Percentiles rank a stretch among this genome's conserved stretches.
phyloP scores from a whole-genome alignment of 1,284 basidiomycete genomes.

The Amylostereum areolatum region DNA sequence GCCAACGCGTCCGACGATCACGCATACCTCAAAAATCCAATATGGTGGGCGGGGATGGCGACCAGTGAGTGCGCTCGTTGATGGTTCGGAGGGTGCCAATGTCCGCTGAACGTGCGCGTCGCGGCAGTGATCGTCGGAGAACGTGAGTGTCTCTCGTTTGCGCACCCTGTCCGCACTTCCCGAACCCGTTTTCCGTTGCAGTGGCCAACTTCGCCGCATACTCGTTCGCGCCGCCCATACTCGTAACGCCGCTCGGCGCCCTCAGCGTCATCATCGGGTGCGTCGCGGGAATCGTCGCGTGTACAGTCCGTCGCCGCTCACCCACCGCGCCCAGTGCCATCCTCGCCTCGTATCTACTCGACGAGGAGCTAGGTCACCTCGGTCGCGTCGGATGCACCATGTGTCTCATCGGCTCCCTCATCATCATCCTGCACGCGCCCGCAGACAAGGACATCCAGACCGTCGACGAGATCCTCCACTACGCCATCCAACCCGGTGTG shows the following conservation, averaged over 20 bases:
- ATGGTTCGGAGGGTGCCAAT: not conserved
- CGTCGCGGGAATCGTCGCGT: conserved; percentile 20
- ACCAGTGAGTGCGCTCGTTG: conserved; percentile 65
- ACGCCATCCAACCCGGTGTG: conserved; percentile 85
- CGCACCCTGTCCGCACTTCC: not conserved
- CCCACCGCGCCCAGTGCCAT: conserved; percentile 58
- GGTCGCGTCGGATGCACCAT: conserved; percentile 90
- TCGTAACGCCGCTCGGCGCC: conserved; percentile 95
- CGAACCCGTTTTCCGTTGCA: conserved; percentile 23
- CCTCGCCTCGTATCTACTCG: conserved; percentile 88
- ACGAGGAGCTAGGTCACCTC: conserved; percentile 91
- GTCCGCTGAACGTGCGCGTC: not conserved
- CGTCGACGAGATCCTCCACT: conserved; percentile 90
- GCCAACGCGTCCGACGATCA: conserved; percentile 70
- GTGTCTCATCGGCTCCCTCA: conserved; percentile 87
- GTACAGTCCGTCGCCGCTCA: not conserved
- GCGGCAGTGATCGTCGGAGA: conserved; percentile 82
- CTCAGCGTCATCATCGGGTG: conserved; percentile 97
- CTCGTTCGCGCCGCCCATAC: conserved; percentile 94
- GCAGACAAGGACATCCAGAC: conserved; percentile 93
- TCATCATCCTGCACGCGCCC: conserved; percentile 96
- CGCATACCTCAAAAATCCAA: conserved; percentile 86
- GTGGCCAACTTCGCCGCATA: conserved; percentile 99
- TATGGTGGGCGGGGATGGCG: conserved; percentile 98
- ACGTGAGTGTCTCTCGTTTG: conserved; percentile 39